Conservation (phyloP, 805 yeast genomes). For the Cephaloascus fragrans region DNA sequence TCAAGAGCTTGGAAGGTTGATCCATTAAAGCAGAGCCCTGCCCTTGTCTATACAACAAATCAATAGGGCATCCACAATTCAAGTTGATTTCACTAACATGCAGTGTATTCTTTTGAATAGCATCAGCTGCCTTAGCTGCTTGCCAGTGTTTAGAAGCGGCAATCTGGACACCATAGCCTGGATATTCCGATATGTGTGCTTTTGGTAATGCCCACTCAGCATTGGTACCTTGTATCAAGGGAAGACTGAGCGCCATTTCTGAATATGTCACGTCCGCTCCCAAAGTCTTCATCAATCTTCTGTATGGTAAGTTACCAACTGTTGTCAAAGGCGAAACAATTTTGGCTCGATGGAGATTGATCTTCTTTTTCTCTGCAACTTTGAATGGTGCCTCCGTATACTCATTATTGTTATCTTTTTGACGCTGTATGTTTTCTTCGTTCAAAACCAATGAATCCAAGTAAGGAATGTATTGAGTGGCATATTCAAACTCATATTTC, state of each 20-base stretch:
- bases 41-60: conserved; percentile 85
- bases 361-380: conserved; percentile 69
- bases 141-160: conserved; percentile 92
- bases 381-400: conserved; percentile 72
- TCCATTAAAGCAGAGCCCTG: conserved; percentile 93
- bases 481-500: conserved; percentile 44
- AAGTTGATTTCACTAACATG: conserved; percentile 76
- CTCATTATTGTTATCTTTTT: conserved; percentile 24
- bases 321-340: conserved; percentile 95
- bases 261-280: conserved; percentile 92
- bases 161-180: conserved; percentile 89
- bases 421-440: conserved; percentile 12
- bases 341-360: conserved; percentile 64
- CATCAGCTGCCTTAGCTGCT: conserved; percentile 88
- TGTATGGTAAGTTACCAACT: conserved; percentile 92
- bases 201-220: conserved; percentile 97
- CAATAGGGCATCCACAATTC: conserved; percentile 97
- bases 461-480: conserved; percentile 51
- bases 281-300: conserved; percentile 80
- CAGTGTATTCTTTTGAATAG: conserved; percentile 46
- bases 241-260: conserved; percentile 89
- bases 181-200: conserved; percentile 72
- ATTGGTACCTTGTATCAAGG: conserved; percentile 81
- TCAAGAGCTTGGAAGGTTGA: conserved; percentile 69
- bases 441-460: conserved; percentile 51